A percentile compares a stretch with the other conserved stretches of the same genome.
These are phyloP conservation scores for Solanum etuberosum DNA, from an alignment of 257 asterid species.

Conservation along the genomic window DNA sequence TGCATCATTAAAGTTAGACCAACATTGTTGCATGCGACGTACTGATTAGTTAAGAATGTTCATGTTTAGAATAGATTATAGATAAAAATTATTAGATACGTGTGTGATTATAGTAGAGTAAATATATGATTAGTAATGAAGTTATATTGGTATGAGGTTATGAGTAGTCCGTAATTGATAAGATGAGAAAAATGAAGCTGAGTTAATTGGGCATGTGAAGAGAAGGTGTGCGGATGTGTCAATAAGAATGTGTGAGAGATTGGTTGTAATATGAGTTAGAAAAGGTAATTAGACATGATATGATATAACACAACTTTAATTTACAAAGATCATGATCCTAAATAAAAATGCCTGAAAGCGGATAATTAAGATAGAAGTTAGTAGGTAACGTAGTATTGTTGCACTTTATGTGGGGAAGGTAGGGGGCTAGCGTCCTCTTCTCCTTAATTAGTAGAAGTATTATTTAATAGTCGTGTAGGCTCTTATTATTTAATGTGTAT, in stretches of 20 bases:
- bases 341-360: not conserved
- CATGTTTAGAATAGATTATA: no score
- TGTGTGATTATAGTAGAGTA: not conserved
- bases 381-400: no score
- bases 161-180: fast-evolving
- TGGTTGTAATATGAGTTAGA: not conserved
- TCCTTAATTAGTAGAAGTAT: not conserved
- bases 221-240: fast-evolving
- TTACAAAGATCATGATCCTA: not conserved
- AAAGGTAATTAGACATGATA: not conserved
- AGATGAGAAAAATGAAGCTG: fast-evolving
- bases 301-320: not conserved
- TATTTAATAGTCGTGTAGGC: not conserved
- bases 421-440: not conserved
- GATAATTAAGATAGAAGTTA: not conserved
- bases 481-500: not conserved
- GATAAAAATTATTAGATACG: not conserved
- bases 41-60: no score
- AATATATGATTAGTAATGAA: not conserved
- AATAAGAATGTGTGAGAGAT: not conserved
- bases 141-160: not conserved
- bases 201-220: fast-evolving
- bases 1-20: not conserved
- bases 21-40: not conserved
- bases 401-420: not conserved